These are phyloP conservation scores for Colletotrichum sansevieriae DNA, from an alignment of 2,329 filamentous ascomycete species.

Conservation along the genomic window DNA sequence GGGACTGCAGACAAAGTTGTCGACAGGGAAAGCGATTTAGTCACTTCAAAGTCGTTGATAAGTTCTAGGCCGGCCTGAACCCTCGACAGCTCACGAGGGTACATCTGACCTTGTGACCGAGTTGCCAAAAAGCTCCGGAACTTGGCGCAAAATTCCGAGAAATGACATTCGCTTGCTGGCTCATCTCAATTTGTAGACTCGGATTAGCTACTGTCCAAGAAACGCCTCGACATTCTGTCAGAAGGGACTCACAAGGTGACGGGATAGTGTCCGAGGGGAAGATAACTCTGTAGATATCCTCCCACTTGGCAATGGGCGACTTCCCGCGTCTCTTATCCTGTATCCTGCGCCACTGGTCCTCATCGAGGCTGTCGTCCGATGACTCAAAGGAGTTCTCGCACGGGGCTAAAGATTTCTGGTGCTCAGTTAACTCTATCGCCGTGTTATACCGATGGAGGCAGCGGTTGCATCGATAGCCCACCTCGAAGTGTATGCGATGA, in stretches of 20 bases:
- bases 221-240: not conserved
- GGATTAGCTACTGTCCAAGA: fast-evolving
- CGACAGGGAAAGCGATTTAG: not conserved
- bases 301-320: not conserved
- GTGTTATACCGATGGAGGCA: not conserved
- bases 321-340: not conserved
- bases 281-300: slow-evolving; percentile 6
- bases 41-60: not conserved
- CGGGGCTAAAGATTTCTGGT: not conserved
- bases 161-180: not conserved
- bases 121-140: not conserved
- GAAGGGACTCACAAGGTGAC: not conserved
- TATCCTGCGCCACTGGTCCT: not conserved
- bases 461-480: not conserved
- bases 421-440: not conserved
- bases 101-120: fast-evolving
- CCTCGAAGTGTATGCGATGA: not conserved
- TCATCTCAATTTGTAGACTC: not conserved
- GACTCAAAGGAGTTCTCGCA: not conserved
- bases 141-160: not conserved
- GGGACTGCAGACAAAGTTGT: not conserved
- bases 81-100: not conserved
- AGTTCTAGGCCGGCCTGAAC: not conserved
- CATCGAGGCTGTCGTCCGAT: not conserved
- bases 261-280: not conserved